Conservation (phyloP, 1,139 yeast genomes). For the Saccharomyces hybrid region DNA sequence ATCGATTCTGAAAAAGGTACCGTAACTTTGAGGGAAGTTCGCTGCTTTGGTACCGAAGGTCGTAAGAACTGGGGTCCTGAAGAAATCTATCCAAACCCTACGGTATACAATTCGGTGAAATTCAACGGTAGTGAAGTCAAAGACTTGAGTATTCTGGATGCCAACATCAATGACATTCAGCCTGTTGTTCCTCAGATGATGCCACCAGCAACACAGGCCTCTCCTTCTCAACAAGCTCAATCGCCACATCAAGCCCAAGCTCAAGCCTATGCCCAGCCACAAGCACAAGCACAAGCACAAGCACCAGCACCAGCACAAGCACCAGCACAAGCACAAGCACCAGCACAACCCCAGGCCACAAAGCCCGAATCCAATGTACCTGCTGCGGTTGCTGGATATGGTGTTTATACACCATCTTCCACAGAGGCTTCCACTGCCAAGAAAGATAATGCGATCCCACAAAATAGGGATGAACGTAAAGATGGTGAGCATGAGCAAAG, state of each 20-base stretch:
- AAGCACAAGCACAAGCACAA: too few relatives aligned
- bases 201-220: constrained; percentile 1
- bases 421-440: constrained; percentile 1
- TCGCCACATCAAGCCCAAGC: not conserved
- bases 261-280: too few relatives aligned
- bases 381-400: constrained; percentile 31
- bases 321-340: too few relatives aligned
- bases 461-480: not conserved
- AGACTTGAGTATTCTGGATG: constrained; percentile 77
- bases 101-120: constrained; percentile 70
- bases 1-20: constrained; percentile 90
- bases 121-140: constrained; percentile 91
- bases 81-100: constrained; percentile 69
- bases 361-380: constrained; percentile 20
- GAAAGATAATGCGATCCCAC: not conserved
- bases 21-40: constrained; percentile 73
- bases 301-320: too few relatives aligned
- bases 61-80: constrained; percentile 64
- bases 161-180: constrained; percentile 29
- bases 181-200: constrained; percentile 23
- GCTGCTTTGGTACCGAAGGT: constrained; percentile 93
- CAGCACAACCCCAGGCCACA: not conserved
- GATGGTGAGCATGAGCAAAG: constrained; percentile 3
- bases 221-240: not conserved
- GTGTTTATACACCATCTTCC: constrained; percentile 28